Evolutionary conservation across 805 yeast genomes (phyloP), one percentile per base, ranked within the genome.

Genomic region (Candida tibetensis): DNA sequence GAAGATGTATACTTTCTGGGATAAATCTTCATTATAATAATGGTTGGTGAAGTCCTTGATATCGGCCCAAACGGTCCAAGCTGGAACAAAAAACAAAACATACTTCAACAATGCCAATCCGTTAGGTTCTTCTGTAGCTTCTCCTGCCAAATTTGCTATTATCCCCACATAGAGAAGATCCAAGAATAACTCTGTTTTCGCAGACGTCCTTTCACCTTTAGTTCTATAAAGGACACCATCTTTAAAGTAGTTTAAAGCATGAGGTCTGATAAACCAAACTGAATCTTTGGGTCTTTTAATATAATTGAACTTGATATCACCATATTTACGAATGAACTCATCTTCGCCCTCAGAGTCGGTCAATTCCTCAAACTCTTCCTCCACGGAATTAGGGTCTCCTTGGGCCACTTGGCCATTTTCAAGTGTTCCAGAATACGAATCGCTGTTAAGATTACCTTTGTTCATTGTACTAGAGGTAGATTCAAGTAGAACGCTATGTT

Each of bases 51-150:
- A 69, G 41, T 79, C 84, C 49, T 77, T 76, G 41, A 80, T 62
- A 48, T 79, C 85, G n/a, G 70, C 55, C 85, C 86, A 81, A 16
- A 80, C 74, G 15, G 70, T 71, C 76, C 79, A 81, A n/a, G 79
- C 71, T 0, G 83, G 84, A 14, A 74, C 35, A 39, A 79, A 80
- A 2, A 77, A 52, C 29, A 80, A 48, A 4, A 76, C 37, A 49
- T 78, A 80, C 45, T 66, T 66, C 27, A 72, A 55, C 17, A 80
- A 55, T 0, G 77, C 55, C 3, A 51, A 52, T 27, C 81, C 81
- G 14, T 66, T 55, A 21, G 80, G 78, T 13, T 71, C 53, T 39
- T 71, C 76, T 4, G 75, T 65, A 1, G 81, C 81, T 30, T 58
- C 57, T 4, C 75, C 66, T 1, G 85, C 84, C 30, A 79, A 57